These are phyloP conservation scores for Zygoascus flipseniorum DNA, from an alignment of 805 yeast genomes.

Conservation along the genomic window DNA sequence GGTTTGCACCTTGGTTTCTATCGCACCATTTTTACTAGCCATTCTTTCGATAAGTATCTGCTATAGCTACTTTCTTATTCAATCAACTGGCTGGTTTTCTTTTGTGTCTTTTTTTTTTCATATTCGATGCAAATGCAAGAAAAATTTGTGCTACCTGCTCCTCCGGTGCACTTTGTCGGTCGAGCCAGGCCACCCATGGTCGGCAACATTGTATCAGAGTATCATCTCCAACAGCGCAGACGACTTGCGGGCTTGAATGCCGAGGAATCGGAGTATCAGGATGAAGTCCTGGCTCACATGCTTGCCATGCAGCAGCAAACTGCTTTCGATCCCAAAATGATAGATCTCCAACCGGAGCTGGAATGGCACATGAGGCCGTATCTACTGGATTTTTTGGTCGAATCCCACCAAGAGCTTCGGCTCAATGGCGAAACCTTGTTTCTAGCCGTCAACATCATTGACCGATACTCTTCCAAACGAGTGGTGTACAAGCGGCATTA, in stretches of 20 bases:
- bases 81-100: too few relatives aligned
- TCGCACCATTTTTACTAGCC: too few relatives aligned
- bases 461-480: conserved; percentile 83
- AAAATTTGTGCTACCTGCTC: not conserved
- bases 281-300: conserved; percentile 30
- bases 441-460: conserved; percentile 69
- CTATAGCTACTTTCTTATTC: not conserved
- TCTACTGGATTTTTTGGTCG: conserved; percentile 72
- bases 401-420: conserved; percentile 48
- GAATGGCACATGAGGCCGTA: conserved; percentile 63
- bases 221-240: not conserved
- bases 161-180: not conserved
- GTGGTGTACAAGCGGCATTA: conserved; percentile 79
- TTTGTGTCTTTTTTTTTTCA: not conserved
- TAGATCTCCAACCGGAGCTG: conserved; percentile 83
- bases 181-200: not conserved
- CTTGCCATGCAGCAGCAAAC: conserved; percentile 26
- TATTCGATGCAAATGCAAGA: not conserved
- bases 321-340: conserved; percentile 51
- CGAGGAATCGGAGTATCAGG: conserved; percentile 23
- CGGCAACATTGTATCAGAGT: not conserved
- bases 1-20: too few relatives aligned
- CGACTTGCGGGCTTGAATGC: not conserved
- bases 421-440: conserved; percentile 60
- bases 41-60: too few relatives aligned